Evolutionary conservation across 768 basidiomycete species (phyloP), one percentile per base, ranked within the genome.

Genomic region (Boletus vermiculosoides): DNA sequence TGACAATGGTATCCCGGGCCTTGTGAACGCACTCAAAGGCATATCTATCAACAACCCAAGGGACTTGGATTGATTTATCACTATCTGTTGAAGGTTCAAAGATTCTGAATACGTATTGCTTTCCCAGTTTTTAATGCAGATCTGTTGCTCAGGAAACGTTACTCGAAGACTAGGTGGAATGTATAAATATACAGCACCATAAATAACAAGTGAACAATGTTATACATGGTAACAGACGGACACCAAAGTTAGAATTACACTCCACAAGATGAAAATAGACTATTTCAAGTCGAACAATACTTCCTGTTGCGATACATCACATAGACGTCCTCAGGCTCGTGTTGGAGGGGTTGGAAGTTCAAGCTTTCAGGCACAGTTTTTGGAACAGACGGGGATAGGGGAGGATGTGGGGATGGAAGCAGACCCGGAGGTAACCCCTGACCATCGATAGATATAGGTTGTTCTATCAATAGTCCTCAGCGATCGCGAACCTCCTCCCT

Each of bases 21-120:
- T 71, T 47, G 52, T 54, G 41, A 50, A 49, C 20, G 52, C 54
- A 25, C 42, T 71, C 15, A 11, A 40, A 25, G 44, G n/a, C 23
- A 34, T 67, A 55, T 52, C 58, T 11, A 63, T 68, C 30, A 13
- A 49, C 11, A n/a, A 45, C 18, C 9, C 37, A 13, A 30, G n/a
- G 23, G 33, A 54, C 12, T 13, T 16, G 44, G 40, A 53, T 25
- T 48, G 30, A 33, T 12, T 30, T 16, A 16, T 12, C 16, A 37
- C 22, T 28, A 23, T 39, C 5, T 39, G 15, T 18, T 28, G 9
- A 20, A 40, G 42, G 46, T 31, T 10, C 20, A 8, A 36, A n/a
- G 30, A 37, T 5, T n/a, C 30, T 37, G 25, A 20, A 4, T 4
- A 2, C 34, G 28, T 55, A 23, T 33, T 28, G 20, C 33, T 5